Evolutionary conservation across 2,329 filamentous ascomycete genomes (phyloP).

Genomic region (Ceratocystis cubensis): DNA sequence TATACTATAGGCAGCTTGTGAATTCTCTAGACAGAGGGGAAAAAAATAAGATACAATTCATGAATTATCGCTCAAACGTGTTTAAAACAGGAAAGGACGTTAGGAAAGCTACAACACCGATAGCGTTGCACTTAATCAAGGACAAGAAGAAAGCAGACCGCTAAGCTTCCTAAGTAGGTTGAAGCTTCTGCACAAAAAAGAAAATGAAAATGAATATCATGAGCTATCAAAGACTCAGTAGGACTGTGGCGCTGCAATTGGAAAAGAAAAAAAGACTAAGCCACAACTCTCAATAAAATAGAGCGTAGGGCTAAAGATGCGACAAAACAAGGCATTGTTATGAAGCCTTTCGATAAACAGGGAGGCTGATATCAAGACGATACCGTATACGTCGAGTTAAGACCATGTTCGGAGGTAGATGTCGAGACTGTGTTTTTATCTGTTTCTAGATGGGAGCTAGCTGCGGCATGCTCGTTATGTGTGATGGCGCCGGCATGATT

Average conservation of each 20-base stretch:
- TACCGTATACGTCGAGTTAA: neutral
- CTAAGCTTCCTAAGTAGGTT: neutral
- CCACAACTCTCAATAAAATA: neutral
- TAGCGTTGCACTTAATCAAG: neutral
- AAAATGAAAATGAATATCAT: neutral
- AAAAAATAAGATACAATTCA: conserved; percentile 3
- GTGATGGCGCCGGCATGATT: conserved; percentile 11
- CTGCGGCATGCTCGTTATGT: conserved; percentile 13
- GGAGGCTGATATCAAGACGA: neutral
- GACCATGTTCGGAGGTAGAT: neutral
- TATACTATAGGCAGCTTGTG: neutral
- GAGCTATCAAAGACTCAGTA: neutral
- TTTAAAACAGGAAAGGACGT: neutral
- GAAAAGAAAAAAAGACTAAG: neutral
- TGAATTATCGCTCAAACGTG: conserved; percentile 6
- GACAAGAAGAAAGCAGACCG: neutral
- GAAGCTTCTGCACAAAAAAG: neutral
- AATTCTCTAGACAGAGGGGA: neutral
- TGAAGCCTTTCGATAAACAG: neutral
- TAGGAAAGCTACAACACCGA: neutral
- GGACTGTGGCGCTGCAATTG: neutral
- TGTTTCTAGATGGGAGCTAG: conserved; percentile 2
- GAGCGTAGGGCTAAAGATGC: too few species aligned
- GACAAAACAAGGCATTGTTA: neutral
- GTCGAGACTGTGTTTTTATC: neutral